A percentile compares a stretch with the other conserved stretches of the same genome.
Conservation (phyloP, 2,329 filamentous ascomycete genomes). For the Torrubiella hemipterigena region DNA sequence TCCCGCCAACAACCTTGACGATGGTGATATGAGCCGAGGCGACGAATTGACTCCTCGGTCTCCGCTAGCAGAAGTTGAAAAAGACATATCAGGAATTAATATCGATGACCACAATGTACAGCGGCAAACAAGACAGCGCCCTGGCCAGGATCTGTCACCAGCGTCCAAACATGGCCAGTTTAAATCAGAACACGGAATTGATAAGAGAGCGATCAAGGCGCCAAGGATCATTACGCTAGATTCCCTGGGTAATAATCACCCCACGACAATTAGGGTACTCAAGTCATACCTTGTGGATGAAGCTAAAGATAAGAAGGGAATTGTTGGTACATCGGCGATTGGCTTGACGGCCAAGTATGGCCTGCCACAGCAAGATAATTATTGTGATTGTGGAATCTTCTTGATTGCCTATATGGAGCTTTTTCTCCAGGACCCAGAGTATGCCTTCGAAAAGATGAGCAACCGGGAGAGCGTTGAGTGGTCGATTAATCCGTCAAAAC, state of each 20-base stretch:
- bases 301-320: slow-evolving; percentile 46
- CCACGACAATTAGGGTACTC: slow-evolving; percentile 51
- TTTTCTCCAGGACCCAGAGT: slow-evolving; percentile 64
- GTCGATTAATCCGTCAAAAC: slow-evolving; percentile 42
- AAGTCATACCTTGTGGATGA: slow-evolving; percentile 70
- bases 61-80: slow-evolving; percentile 10
- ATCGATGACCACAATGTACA: slow-evolving; percentile 9
- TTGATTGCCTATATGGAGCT: slow-evolving; percentile 73
- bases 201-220: slow-evolving; percentile 29
- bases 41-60: slow-evolving; percentile 5
- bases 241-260: slow-evolving; percentile 59
- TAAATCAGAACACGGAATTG: slow-evolving; percentile 9
- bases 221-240: slow-evolving; percentile 79
- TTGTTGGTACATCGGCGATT: slow-evolving; percentile 24
- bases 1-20: slow-evolving; percentile 4
- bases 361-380: slow-evolving; percentile 74
- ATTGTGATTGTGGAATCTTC: slow-evolving; percentile 81
- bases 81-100: slow-evolving; percentile 12
- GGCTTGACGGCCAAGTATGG: slow-evolving; percentile 59
- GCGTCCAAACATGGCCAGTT: no score
- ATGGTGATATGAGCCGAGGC: slow-evolving; percentile 5
- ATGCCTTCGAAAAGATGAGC: slow-evolving; percentile 56
- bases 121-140: neutral
- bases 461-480: slow-evolving; percentile 38
- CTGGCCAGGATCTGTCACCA: no score